Conservation (phyloP, 768 basidiomycete genomes). For the Suillus americanus region DNA sequence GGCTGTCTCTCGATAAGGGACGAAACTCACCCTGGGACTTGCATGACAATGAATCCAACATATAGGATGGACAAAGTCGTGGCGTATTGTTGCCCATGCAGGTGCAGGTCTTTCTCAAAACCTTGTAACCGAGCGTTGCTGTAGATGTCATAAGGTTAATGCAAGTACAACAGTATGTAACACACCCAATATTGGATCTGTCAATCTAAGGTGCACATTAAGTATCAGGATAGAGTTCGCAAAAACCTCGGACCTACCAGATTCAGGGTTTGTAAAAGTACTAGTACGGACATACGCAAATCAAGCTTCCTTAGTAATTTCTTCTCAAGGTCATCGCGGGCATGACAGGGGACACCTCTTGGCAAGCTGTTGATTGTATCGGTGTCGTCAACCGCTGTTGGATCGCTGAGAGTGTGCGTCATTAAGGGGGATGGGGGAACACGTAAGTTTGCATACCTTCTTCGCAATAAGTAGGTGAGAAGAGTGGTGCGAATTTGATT, state of each 20-base stretch:
- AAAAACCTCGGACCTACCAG: not conserved
- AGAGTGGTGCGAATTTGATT: not conserved
- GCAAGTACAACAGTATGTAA: not conserved
- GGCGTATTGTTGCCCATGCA: conserved; percentile 22
- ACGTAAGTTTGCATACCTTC: not conserved
- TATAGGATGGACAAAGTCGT: conserved; percentile 25
- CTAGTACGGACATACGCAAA: not conserved
- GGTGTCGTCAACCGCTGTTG: not conserved
- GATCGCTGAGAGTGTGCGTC: not conserved
- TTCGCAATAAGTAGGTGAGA: not conserved
- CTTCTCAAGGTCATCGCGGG: not conserved
- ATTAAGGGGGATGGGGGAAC: not conserved
- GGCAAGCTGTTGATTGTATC: not conserved
- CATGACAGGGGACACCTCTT: not conserved
- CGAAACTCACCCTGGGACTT: conserved; percentile 16
- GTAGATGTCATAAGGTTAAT: not conserved
- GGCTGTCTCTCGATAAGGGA: not conserved
- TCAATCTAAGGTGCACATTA: not conserved
- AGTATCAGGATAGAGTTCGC: not conserved
- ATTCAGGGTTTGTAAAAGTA: not conserved
- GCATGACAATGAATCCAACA: conserved; percentile 27
- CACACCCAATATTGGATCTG: not conserved
- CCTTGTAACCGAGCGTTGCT: conserved; percentile 25
- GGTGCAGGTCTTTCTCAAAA: conserved; percentile 22
- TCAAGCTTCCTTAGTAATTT: not conserved